These are phyloP conservation scores for Cenchrus purpureus DNA, from an alignment of 176 grass and related monocot genomes.

Conservation along the genomic window DNA sequence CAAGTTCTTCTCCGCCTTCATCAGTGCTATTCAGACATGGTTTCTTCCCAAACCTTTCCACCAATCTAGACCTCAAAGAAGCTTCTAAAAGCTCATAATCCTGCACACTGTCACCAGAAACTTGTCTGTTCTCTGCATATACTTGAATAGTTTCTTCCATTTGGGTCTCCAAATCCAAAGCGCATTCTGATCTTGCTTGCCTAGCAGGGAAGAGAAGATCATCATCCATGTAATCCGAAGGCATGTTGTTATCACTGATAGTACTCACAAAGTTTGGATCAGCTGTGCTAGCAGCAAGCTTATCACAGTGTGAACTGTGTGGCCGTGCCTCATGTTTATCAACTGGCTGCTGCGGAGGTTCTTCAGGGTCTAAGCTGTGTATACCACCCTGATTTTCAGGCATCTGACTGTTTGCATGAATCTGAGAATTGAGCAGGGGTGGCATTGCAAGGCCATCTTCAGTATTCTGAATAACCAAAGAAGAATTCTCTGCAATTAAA, in stretches of 20 bases:
- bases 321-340: slow-evolving; percentile 58
- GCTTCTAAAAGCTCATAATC: slow-evolving; percentile 96
- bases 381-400: slow-evolving; percentile 53
- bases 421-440: slow-evolving; percentile 45
- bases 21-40: slow-evolving; percentile 43
- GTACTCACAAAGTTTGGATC: slow-evolving; percentile 55
- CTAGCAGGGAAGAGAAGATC: slow-evolving; percentile 40
- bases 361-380: slow-evolving; percentile 46
- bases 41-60: slow-evolving; percentile 73
- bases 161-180: slow-evolving; percentile 47
- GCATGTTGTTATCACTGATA: slow-evolving; percentile 43
- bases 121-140: slow-evolving; percentile 49
- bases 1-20: slow-evolving; percentile 49
- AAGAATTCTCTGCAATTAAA: slow-evolving; percentile 64
- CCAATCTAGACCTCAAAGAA: slow-evolving; percentile 87
- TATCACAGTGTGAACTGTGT: slow-evolving; percentile 34
- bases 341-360: slow-evolving; percentile 50
- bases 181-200: slow-evolving; percentile 46
- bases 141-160: slow-evolving; percentile 50
- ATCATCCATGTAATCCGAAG: slow-evolving; percentile 63
- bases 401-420: slow-evolving; percentile 45
- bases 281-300: slow-evolving; percentile 50
- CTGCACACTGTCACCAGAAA: slow-evolving; percentile 43
- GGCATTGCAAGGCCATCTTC: slow-evolving; percentile 48
- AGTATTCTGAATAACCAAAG: slow-evolving; percentile 47